Base-by-base conservation (phyloP, 2,329 filamentous ascomycete species). In the Colletotrichum zoysiae region DNA sequence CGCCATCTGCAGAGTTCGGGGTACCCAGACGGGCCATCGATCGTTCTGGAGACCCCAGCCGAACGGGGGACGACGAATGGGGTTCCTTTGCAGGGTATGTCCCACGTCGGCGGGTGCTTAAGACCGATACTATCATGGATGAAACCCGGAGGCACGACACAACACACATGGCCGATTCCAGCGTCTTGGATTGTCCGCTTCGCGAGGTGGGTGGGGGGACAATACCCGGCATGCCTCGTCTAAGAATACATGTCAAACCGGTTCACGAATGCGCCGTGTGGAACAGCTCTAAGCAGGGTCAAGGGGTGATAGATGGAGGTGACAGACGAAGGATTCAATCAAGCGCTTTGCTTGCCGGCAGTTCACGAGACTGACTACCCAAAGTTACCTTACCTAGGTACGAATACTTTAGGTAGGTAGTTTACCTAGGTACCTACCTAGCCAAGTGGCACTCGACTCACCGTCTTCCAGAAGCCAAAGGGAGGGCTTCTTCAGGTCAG, bases 21-120 rank as follows among this genome's bases (percentile, higher is more conserved):
- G 35, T 18, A n/a, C n/a, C n/a, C n/a, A n/a, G 30, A 12, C 30
- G 11, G 30, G 20, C 3, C 4, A 5, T 9, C 35, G 35, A 35
- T 9, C 9, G 26, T 30, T 30, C 30, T n/a, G 30, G 18, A 48
- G 6, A 30, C 58, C 42, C 42, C 55, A 40, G 38, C 57, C 20
- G 35, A 65, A 30, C 20, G 60, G 44, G 44, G 44, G 44, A n/a
- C 44, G 20, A n/a, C 44, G 20, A n/a, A 48, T 20, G 42, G 40
- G n/a, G 20, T n/a, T 46, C 23, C 26, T 38, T 44, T 60, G 51
- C 42, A 40, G 50, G 53, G 16, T 44, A 26, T 40, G 62, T 55
- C n/a, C 68, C 67, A 23, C 50, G 35, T 23, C 50, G n/a, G 51
- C 51, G 44, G 63, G 14, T 68, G 42, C 68, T 68, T 71, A 58